Evolutionary conservation across 2,329 filamentous ascomycete genomes (phyloP).

Genomic region (Ophiostoma populinum): DNA sequence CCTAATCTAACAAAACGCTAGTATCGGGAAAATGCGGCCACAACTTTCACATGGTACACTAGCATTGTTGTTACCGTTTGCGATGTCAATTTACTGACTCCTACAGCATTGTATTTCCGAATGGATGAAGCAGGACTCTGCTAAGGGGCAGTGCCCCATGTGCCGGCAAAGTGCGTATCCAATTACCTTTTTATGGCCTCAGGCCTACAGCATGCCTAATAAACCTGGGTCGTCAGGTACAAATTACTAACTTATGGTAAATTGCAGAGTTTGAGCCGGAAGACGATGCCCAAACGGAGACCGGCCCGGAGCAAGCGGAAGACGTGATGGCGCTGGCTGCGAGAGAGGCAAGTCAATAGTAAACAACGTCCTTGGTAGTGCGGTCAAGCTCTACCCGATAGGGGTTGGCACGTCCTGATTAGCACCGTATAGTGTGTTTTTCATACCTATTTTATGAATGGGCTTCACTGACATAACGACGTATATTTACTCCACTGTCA

Average conservation of each 20-base stretch:
- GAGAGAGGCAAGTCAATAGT: no score
- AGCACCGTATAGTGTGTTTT: no score
- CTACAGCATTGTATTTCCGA: slow-evolving; percentile 78
- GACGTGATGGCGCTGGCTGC: neutral
- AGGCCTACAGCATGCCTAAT: neutral
- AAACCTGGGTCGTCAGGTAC: neutral
- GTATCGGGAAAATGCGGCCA: slow-evolving; percentile 95
- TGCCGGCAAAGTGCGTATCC: slow-evolving; percentile 79
- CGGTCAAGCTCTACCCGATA: no score
- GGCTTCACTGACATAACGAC: no score
- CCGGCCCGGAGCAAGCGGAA: slow-evolving; percentile 5
- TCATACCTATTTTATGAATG: no score
- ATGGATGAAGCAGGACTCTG: slow-evolving; percentile 91
- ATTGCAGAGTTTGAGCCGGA: slow-evolving; percentile 20
- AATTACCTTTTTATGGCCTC: no score
- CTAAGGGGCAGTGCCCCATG: slow-evolving; percentile 93
- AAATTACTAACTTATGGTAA: neutral
- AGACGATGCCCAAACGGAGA: slow-evolving; percentile 9
- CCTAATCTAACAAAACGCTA: slow-evolving; percentile 22
- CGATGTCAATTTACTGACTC: neutral
- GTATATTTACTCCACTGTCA: no score
- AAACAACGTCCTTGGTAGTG: no score
- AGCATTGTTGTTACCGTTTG: neutral
- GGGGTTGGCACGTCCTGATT: no score
- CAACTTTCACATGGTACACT: slow-evolving; percentile 79